phyloP scores from a whole-genome alignment of 306 rosid genomes.

The Lupinus albus region DNA sequence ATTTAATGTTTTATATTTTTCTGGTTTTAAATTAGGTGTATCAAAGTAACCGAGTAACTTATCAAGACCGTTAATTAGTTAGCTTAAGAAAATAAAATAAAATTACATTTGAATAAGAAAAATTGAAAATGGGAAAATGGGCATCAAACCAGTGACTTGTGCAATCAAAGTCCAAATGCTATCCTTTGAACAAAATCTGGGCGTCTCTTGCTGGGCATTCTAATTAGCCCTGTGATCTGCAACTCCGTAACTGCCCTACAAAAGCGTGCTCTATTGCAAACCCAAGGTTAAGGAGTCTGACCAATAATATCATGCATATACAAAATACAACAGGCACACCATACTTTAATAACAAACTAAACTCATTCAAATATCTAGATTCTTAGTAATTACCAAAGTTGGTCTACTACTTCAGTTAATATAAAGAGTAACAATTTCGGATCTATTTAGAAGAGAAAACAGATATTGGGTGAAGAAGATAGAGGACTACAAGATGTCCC shows the following conservation, averaged over 20 bases:
- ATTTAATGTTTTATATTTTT: neutral
- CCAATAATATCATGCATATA: neutral
- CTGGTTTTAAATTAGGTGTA: neutral
- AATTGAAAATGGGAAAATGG: neutral
- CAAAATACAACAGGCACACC: too few relatives aligned
- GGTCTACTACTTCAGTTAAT: neutral
- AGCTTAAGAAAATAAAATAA: constrained; percentile 9
- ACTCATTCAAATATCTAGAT: constrained; percentile 30
- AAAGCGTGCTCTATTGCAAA: constrained; percentile 76
- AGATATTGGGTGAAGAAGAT: neutral
- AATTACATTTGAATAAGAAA: constrained; percentile 17
- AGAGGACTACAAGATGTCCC: neutral
- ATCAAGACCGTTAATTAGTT: neutral
- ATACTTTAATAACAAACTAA: too few relatives aligned
- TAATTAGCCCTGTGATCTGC: constrained; percentile 80
- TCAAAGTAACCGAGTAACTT: neutral
- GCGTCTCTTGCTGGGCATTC: constrained; percentile 93
- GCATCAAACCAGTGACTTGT: neutral
- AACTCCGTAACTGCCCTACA: constrained; percentile 84
- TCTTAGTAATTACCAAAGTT: constrained; percentile 8
- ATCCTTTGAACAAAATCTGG: constrained; percentile 83
- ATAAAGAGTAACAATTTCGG: neutral
- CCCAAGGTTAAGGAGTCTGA: constrained; percentile 56
- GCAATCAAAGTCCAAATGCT: constrained; percentile 73
- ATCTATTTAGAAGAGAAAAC: neutral